Evolutionary conservation across 805 yeast species (phyloP).

Genomic region (Citeromyces nyonsensis): DNA sequence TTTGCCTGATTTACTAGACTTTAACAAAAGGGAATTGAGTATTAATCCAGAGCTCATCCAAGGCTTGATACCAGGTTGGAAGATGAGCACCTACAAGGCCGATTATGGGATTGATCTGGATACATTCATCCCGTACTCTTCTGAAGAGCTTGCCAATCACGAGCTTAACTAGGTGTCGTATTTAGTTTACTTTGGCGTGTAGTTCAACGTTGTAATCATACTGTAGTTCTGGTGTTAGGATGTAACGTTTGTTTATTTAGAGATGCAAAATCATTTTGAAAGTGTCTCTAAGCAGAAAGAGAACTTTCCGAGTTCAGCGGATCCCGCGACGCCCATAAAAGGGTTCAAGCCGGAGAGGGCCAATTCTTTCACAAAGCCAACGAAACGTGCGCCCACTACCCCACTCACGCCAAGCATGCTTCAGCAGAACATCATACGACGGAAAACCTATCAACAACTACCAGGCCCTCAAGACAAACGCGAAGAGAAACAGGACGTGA

Average conservation of each 20-base stretch:
- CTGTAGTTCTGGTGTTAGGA: no score
- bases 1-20: slow-evolving; percentile 36
- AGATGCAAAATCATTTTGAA: no score
- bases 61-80: slow-evolving; percentile 26
- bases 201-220: no score
- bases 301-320: no score
- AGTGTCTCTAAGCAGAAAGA: no score
- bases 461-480: no score
- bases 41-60: slow-evolving; percentile 22
- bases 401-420: slow-evolving; percentile 14
- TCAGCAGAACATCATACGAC: slow-evolving; percentile 10
- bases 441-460: slow-evolving; percentile 4
- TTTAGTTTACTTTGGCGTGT: not conserved
- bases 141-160: slow-evolving; percentile 18
- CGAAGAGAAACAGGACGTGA: no score
- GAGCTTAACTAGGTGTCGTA: slow-evolving; percentile 5
- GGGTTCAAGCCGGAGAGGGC: no score
- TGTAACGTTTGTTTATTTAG: no score
- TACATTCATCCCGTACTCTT: slow-evolving; percentile 22
- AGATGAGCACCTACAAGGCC: slow-evolving; percentile 3
- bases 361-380: no score
- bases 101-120: slow-evolving; percentile 12
- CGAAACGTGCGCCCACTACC: slow-evolving; percentile 15
- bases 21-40: slow-evolving; percentile 32
- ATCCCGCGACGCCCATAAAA: no score